Evolutionary conservation across 805 yeast species (phyloP).

Genomic region (Schizosaccharomyces octosporus): DNA sequence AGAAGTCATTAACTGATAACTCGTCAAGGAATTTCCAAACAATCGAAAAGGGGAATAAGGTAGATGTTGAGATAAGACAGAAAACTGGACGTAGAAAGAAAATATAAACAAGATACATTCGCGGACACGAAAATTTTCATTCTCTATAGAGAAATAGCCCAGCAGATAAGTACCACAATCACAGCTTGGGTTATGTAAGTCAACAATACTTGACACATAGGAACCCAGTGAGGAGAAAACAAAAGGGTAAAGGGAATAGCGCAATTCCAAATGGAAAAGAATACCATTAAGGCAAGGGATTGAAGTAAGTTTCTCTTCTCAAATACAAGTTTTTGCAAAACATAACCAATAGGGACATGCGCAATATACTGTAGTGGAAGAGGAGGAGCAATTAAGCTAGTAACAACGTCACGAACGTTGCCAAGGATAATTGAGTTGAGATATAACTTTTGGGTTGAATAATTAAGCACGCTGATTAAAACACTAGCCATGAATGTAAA

Average conservation of each 20-base stretch:
- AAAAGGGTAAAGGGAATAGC: not conserved
- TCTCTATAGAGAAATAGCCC: not conserved
- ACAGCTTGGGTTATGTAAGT: not conserved
- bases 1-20: no score
- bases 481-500: not conserved
- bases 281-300: not conserved
- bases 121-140: not conserved
- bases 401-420: not conserved
- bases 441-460: not conserved
- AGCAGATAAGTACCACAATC: not conserved
- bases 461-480: not conserved
- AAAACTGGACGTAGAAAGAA: no score
- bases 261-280: not conserved
- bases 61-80: no score
- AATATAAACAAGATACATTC: no score
- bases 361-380: not conserved
- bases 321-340: not conserved
- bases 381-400: not conserved
- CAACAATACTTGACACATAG: not conserved
- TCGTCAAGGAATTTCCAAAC: no score
- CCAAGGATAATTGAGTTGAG: not conserved
- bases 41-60: no score
- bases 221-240: not conserved
- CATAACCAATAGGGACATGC: not conserved
- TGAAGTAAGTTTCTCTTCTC: not conserved